Evolutionary conservation across 169 alveolate genomes (phyloP), one percentile per base, ranked within the genome.

Genomic region (Eimeria mitis): DNA sequence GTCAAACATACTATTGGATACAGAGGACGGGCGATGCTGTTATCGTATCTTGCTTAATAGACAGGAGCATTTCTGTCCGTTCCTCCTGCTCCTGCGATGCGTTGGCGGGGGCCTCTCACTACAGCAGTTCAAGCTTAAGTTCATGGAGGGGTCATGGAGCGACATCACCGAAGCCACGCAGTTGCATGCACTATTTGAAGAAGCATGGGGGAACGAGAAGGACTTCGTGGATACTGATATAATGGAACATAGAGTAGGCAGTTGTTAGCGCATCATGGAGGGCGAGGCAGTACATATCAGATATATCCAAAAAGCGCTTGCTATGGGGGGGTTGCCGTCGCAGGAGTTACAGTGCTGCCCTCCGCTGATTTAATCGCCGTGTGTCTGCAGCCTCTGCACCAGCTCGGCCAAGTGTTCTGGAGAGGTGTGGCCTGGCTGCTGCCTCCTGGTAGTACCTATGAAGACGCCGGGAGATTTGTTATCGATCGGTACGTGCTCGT

Each of bases 401-500:
- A 97, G 70, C 95, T 98, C 70, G 99, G 99, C 25, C 97, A 88
- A 56, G 89, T 94, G 52, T 97, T 98, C 76, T 98, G 98, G 98
- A 84, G 96, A 37, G 97, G 97, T 44, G 98, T 98, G 84, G 83
- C 97, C 6, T 95, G 98, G 95, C 98, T 98, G 81, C 95, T 98
- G 73, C 97, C 97, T 84, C 98, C 99, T 23, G 99, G 99, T 28
- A 98, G 98, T 65, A 97, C 99, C 21, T 98, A 98, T 96, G 99
- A 98, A 59, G 99, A 99, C 89, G 99, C 99, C 56, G 99, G 99
- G 28, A 97, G 97, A 61, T 97, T 97, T 94, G 97, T 99, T 90
- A 95, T 99, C 59, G 98, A 98, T 76, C 99, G 99, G 97, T 98
- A 98, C 94, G 99, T 99, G 9, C 98, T 99, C 83, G 99, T 99